Evolutionary conservation across 208 protist species (phyloP).

Genomic region (Acanthamoeba sp.): DNA sequence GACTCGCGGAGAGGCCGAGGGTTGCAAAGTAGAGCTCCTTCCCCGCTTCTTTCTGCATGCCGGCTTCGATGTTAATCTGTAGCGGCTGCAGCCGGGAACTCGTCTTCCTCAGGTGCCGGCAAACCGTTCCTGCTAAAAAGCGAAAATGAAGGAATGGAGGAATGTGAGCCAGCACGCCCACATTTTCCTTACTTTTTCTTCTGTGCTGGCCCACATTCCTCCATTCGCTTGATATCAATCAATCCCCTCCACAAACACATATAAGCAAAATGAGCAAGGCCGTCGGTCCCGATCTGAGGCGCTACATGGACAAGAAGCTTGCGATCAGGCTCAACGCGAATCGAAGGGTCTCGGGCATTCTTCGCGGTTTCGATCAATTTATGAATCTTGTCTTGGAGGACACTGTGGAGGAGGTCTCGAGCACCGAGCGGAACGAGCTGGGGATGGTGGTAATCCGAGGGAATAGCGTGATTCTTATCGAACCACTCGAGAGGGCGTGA

Average conservation of each 20-base stretch:
- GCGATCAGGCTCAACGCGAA: conserved; percentile 96
- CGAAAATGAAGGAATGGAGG: too few species aligned
- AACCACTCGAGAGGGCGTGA: conserved; percentile 65
- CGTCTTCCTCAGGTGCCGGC: too few species aligned
- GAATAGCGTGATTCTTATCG: conserved; percentile 84
- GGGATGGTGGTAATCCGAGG: conserved; percentile 92
- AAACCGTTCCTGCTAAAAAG: not conserved
- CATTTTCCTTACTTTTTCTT: too few species aligned
- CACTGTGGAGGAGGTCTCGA: conserved; percentile 94
- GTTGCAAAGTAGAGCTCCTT: conserved; percentile 41
- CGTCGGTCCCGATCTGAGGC: conserved; percentile 87
- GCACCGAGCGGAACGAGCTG: conserved; percentile 89
- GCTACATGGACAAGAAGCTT: conserved; percentile 95
- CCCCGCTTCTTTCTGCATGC: not conserved
- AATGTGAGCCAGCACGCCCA: too few species aligned
- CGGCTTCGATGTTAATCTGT: not conserved
- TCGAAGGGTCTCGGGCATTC: conserved; percentile 94
- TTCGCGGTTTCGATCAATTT: conserved; percentile 97
- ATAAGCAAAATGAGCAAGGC: conserved; percentile 37
- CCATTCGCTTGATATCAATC: too few species aligned
- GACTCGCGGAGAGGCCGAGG: not conserved
- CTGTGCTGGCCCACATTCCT: too few species aligned
- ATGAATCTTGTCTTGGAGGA: conserved; percentile 98
- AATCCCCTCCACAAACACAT: too few species aligned
- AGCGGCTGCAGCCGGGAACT: not conserved